A percentile compares a stretch with the other conserved stretches of the same genome.
These are phyloP conservation scores for Hyaloraphidium curvatum DNA, from an alignment of 192 early-diverging fungal genomes.

Conservation along the genomic window DNA sequence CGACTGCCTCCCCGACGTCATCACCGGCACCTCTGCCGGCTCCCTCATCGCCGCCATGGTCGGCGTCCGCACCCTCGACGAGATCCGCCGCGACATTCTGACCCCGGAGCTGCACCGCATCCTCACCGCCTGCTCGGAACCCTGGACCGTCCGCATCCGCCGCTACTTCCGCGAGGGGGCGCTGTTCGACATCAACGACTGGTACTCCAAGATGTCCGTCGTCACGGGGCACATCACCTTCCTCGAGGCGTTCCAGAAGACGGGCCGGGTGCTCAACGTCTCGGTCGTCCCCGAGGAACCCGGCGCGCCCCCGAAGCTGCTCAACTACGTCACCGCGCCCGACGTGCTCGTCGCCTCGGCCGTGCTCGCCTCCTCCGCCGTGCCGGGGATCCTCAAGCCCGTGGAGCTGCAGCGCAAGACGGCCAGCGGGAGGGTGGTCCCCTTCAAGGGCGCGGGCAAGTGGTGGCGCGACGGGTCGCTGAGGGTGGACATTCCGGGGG, in stretches of 20 bases:
- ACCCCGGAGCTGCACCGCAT: conserved; percentile 23
- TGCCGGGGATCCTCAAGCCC: conserved; percentile 68
- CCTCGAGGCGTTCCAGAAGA: conserved; percentile 68
- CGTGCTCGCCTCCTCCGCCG: conserved; percentile 62
- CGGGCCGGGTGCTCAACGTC: conserved; percentile 73
- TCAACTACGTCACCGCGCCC: conserved; percentile 55
- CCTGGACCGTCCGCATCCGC: conserved; percentile 18
- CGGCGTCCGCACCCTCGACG: conserved; percentile 44
- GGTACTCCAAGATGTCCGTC: conserved; percentile 11
- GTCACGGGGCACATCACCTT: conserved; percentile 62
- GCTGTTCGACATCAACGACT: conserved; percentile 14
- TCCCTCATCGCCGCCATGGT: conserved; percentile 40
- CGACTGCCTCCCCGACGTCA: conserved; percentile 43
- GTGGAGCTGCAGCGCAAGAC: conserved; percentile 66
- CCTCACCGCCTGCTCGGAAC: conserved; percentile 31
- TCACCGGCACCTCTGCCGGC: conserved; percentile 58
- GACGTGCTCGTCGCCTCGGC: conserved; percentile 76
- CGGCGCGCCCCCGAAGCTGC: conserved; percentile 52
- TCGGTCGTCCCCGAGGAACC: conserved; percentile 54
- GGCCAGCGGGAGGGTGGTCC: conserved; percentile 28
- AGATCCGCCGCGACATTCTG: conserved; percentile 33
- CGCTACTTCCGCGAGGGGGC: too few species aligned
- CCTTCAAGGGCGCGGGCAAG: conserved; percentile 47
- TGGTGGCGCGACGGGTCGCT: conserved; percentile 80
- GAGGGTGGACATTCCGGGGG: conserved; percentile 38